These are phyloP conservation scores for Hippophae gyantsensis DNA, from an alignment of 306 rosid genomes.

Conservation along the genomic window DNA sequence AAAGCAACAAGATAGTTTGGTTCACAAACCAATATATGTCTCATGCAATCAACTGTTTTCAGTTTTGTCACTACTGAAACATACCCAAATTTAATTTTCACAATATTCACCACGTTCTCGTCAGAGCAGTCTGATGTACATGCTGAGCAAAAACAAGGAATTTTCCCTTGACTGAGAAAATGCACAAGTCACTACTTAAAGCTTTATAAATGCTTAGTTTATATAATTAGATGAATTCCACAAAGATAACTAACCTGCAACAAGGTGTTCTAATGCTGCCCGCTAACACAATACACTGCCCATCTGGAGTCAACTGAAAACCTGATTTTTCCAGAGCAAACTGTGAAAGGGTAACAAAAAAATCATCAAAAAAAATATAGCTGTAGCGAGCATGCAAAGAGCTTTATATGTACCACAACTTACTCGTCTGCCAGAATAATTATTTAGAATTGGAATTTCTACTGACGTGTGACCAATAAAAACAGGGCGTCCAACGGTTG, in stretches of 20 bases:
- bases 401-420: conserved; percentile 21
- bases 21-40: conserved; percentile 57
- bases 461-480: conserved; percentile 52
- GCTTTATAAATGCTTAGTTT: conserved; percentile 12
- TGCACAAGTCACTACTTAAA: conserved; percentile 13
- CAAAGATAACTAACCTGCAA: conserved; percentile 61
- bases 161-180: conserved; percentile 46
- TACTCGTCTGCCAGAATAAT: conserved; percentile 46
- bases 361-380: conserved; percentile 1
- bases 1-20: conserved; percentile 65
- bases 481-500: conserved; percentile 56
- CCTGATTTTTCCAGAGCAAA: conserved; percentile 50
- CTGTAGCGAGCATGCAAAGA: conserved; percentile 2
- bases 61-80: conserved; percentile 54
- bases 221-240: conserved; percentile 17
- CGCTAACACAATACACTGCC: conserved; percentile 52
- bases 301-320: conserved; percentile 66
- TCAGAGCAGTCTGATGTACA: conserved; percentile 47
- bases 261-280: conserved; percentile 62
- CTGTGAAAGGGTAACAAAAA: conserved; percentile 27
- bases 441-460: conserved; percentile 41
- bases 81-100: conserved; percentile 58
- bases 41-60: conserved; percentile 39
- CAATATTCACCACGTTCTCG: conserved; percentile 65
- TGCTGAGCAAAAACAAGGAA: conserved; percentile 59